Evolutionary conservation across 2,329 filamentous ascomycete species (phyloP).

Genomic region (Fusarium xylarioides): DNA sequence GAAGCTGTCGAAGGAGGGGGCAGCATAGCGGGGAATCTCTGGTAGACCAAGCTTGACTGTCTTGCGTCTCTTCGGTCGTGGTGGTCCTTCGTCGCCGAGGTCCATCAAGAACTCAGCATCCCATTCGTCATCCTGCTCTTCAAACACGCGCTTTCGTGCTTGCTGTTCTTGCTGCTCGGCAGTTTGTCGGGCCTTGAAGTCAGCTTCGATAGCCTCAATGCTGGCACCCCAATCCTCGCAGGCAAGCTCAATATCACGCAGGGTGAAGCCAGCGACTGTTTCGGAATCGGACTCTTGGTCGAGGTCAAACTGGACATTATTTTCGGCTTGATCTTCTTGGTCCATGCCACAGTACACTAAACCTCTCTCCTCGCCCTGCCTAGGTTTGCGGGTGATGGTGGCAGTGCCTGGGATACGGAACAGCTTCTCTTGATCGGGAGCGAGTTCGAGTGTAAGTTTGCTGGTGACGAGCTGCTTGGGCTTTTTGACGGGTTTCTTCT

Average conservation of each 20-base stretch:
- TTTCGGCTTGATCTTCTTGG: conserved; percentile 47
- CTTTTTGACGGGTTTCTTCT: conserved; percentile 80
- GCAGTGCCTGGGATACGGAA: conserved; percentile 79
- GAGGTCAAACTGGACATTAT: conserved; percentile 55
- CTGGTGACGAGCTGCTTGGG: conserved; percentile 85
- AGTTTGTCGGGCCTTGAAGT: conserved; percentile 46
- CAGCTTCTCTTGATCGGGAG: conserved; percentile 83
- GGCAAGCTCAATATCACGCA: conserved; percentile 83
- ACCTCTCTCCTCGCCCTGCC: conserved; percentile 63
- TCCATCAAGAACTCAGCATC: conserved; percentile 67
- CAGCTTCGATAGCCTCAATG: conserved; percentile 58
- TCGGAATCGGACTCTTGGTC: conserved; percentile 67
- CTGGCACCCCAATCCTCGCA: conserved; percentile 86
- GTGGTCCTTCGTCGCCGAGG: conserved; percentile 54
- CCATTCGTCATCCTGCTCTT: conserved; percentile 68
- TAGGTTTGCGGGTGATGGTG: conserved; percentile 62
- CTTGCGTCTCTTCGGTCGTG: conserved; percentile 74
- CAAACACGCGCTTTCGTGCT: conserved; percentile 46
- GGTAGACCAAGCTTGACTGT: conserved; percentile 67
- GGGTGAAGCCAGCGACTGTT: conserved; percentile 75
- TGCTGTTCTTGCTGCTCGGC: conserved; percentile 46
- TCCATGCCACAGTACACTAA: conserved; percentile 57
- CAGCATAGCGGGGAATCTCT: conserved; percentile 65
- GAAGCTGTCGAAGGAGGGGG: conserved; percentile 83
- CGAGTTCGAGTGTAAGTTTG: conserved; percentile 88